Conservation (phyloP, 2,329 filamentous ascomycete genomes). For the Pseudogymnoascus sp. region DNA sequence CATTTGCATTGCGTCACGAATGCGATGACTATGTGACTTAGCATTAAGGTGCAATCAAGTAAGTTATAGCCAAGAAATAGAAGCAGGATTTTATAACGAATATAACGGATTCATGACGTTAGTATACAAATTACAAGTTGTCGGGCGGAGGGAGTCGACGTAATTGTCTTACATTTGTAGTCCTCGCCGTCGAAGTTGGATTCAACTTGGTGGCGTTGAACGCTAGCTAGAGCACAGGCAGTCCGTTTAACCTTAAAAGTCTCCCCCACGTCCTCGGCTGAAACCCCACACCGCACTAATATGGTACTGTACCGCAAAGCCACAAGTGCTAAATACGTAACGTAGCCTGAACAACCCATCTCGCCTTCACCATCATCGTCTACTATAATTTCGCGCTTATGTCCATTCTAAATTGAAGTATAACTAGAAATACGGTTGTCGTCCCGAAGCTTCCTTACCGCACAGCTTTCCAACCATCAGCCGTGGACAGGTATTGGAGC, state of each 20-base stretch:
- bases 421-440: not conserved
- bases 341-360: not conserved
- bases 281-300: not conserved
- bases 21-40: not conserved
- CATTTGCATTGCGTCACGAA: not conserved
- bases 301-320: not conserved
- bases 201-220: not conserved
- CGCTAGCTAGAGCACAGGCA: not conserved
- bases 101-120: not conserved
- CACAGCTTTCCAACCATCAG: not conserved
- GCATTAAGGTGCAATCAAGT: not conserved
- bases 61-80: not conserved
- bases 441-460: not conserved
- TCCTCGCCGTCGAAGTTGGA: not conserved
- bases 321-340: not conserved
- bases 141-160: not conserved
- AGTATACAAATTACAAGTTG: not conserved
- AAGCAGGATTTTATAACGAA: conserved; percentile 1
- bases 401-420: not conserved
- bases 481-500: not conserved
- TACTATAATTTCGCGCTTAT: not conserved
- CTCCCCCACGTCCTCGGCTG: not conserved
- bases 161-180: not conserved
- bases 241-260: not conserved
- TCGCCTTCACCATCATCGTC: not conserved